Conservation (phyloP, 495 filamentous ascomycete species). For the Sordaria brevicollis region DNA sequence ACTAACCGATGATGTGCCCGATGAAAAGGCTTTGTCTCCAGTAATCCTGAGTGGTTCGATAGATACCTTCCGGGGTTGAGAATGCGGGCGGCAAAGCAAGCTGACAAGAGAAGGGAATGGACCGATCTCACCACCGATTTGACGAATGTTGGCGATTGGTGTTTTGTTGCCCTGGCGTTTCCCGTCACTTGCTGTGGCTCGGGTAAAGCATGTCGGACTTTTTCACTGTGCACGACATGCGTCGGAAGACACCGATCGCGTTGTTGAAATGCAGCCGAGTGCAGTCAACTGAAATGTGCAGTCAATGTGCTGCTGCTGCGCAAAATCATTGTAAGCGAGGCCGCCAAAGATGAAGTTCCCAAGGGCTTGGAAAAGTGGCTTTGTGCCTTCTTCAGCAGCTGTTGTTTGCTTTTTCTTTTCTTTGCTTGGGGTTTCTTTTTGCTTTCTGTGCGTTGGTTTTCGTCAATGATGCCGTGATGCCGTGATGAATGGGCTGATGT, state of each 20-base stretch:
- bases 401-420: not conserved
- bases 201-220: not conserved
- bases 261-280: no score
- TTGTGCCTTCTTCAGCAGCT: not conserved
- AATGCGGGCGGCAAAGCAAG: not conserved
- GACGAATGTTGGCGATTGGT: not conserved
- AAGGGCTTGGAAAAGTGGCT: not conserved
- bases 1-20: no score
- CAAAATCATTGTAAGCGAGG: no score
- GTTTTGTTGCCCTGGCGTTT: no score
- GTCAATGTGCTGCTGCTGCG: no score
- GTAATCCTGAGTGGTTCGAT: not conserved
- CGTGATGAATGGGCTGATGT: not conserved
- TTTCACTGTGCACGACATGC: not conserved
- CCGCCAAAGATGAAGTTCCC: not conserved
- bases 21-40: not conserved
- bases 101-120: not conserved
- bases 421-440: not conserved
- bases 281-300: no score
- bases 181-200: not conserved
- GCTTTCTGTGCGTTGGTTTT: not conserved
- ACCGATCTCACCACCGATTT: not conserved
- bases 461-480: not conserved
- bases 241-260: no score
- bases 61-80: not conserved